Evolutionary conservation across 2,329 filamentous ascomycete genomes (phyloP).

Genomic region (Microdochium nivale): DNA sequence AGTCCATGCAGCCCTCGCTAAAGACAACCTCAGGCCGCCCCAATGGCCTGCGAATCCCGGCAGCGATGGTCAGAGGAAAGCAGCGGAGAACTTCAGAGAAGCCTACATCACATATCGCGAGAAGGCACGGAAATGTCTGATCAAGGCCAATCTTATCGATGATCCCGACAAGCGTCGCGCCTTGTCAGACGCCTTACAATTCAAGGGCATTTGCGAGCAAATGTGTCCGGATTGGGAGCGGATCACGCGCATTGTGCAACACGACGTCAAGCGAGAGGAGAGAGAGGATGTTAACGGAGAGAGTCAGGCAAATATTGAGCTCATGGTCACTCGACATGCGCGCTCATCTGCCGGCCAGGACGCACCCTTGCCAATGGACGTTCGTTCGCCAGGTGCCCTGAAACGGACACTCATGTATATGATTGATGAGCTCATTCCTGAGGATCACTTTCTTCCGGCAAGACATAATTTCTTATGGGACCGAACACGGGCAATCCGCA

Average conservation of each 20-base stretch:
- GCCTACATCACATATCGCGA: slow-evolving; percentile 48
- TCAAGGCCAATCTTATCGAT: slow-evolving; percentile 52
- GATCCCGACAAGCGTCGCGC: slow-evolving; percentile 55
- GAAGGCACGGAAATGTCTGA: slow-evolving; percentile 47
- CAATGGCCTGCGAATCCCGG: slow-evolving; percentile 47
- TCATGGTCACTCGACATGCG: slow-evolving; percentile 60
- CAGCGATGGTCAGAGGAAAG: slow-evolving; percentile 37
- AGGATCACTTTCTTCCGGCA: slow-evolving; percentile 43
- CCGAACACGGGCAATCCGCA: slow-evolving; percentile 56
- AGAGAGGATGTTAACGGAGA: slow-evolving; percentile 34
- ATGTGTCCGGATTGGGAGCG: slow-evolving; percentile 64
- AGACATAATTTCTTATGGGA: slow-evolving; percentile 62
- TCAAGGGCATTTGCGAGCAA: slow-evolving; percentile 59
- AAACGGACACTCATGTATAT: slow-evolving; percentile 55
- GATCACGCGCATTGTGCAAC: slow-evolving; percentile 52
- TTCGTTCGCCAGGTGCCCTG: slow-evolving; percentile 51
- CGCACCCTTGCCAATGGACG: slow-evolving; percentile 59
- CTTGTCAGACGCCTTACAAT: slow-evolving; percentile 55
- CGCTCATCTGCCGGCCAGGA: slow-evolving; percentile 62
- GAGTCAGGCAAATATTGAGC: slow-evolving; percentile 35
- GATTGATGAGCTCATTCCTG: slow-evolving; percentile 46
- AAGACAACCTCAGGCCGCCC: slow-evolving; percentile 45
- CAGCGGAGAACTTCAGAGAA: slow-evolving; percentile 46
- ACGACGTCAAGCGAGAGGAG: slow-evolving; percentile 48
- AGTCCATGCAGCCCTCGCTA: slow-evolving; percentile 43